Conservation (phyloP, 1,139 yeast genomes). For the Geotrichum aggregatum region DNA sequence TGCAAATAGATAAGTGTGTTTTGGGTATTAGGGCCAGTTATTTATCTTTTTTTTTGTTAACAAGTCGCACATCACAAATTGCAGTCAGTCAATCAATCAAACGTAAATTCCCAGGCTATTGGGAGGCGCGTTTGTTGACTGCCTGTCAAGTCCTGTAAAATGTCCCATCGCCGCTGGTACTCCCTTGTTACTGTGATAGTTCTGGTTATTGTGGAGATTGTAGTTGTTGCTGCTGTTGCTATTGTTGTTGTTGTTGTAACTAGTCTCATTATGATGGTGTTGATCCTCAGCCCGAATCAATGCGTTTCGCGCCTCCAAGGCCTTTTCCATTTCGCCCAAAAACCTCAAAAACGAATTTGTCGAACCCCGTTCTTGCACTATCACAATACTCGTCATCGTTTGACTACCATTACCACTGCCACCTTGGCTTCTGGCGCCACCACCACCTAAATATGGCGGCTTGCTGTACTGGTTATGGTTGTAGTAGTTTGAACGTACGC, state of each 20-base stretch:
- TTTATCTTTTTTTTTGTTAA: too few relatives aligned
- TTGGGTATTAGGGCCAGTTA: not conserved
- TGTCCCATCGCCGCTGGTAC: too few relatives aligned
- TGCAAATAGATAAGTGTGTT: too few relatives aligned
- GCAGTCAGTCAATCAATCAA: not conserved
- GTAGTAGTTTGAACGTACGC: constrained; percentile 5
- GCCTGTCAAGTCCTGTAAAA: too few relatives aligned
- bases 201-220: not conserved
- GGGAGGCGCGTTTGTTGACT: not conserved
- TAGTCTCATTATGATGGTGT: not conserved
- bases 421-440: too few relatives aligned
- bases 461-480: not conserved
- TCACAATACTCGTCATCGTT: constrained; percentile 30
- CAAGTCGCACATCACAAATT: constrained; percentile 2
- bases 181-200: constrained; percentile 7
- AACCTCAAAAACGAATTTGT: constrained; percentile 34
- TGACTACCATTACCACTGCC: constrained; percentile 4
- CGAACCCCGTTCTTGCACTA: constrained; percentile 36
- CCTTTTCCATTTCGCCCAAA: constrained; percentile 35
- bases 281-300: not conserved
- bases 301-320: constrained; percentile 21
- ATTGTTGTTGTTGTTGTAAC: too few relatives aligned
- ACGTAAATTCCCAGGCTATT: constrained; percentile 1
- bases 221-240: not conserved
- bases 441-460: too few relatives aligned